Percentiles rank a stretch among this genome's conserved stretches.
Evolutionary conservation across 257 asterid genomes (phyloP).

Genomic region (Nicotiana otophora): DNA sequence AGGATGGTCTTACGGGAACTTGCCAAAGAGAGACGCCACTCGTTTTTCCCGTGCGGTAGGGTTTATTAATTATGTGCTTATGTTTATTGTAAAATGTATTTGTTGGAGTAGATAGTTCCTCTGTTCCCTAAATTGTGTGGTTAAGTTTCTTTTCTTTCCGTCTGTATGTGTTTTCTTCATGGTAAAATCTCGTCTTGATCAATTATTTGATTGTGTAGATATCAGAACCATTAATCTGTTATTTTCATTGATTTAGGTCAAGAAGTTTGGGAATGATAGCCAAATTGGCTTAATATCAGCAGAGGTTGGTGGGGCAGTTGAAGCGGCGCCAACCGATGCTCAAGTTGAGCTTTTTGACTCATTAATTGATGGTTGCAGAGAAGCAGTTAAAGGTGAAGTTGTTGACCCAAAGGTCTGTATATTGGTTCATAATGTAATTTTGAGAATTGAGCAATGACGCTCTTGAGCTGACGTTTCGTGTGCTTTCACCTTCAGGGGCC

Average conservation of each 20-base stretch:
- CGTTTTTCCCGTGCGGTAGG: constrained; percentile 89
- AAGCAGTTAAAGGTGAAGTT: constrained; percentile 67
- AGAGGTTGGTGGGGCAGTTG: constrained; percentile 94
- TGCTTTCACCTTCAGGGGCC: constrained; percentile 56
- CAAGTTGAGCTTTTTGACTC: constrained; percentile 96
- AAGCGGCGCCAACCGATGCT: constrained; percentile 86
- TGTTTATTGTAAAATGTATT: neutral
- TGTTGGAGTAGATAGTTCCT: neutral
- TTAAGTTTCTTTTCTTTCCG: neutral
- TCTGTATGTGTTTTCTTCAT: neutral
- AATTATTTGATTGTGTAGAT: neutral
- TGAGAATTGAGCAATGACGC: neutral
- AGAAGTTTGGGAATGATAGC: constrained; percentile 90
- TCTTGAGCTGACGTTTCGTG: constrained; percentile 3
- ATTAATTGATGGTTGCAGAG: constrained; percentile 88
- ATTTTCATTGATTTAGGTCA: constrained; percentile 47
- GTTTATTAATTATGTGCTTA: neutral
- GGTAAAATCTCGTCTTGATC: neutral
- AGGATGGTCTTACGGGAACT: constrained; percentile 94
- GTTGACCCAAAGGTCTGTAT: constrained; percentile 62
- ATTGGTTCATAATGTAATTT: neutral
- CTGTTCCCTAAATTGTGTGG: neutral
- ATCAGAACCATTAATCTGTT: neutral
- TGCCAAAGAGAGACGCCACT: constrained; percentile 93
- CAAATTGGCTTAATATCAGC: constrained; percentile 74